Evolutionary conservation across 2,329 filamentous ascomycete genomes (phyloP), one percentile per base, ranked within the genome.

Genomic region (Clonostachys byssicola): DNA sequence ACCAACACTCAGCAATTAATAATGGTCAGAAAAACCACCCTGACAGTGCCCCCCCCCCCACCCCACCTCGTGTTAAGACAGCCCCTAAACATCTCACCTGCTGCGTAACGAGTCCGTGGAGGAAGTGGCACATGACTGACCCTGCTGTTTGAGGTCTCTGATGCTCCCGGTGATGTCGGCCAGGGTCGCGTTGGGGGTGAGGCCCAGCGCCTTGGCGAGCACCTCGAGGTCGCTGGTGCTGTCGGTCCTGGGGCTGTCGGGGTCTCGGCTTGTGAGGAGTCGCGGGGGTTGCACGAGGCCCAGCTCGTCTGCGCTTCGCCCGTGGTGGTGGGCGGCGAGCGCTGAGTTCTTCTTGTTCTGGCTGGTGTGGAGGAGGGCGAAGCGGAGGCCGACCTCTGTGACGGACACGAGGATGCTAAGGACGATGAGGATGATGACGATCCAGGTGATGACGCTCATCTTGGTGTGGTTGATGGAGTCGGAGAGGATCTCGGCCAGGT

Each of bases 371-470:
- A 96, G 70, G 46, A 96, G 87, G 30, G 77, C 84, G 61, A 97
- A 97, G 7, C 94, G 80, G 44, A 99, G 72, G 47, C 87, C 82
- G 9, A 97, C 92, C 69, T 99, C 94, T 5, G 87, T 85, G 44
- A 89, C 87, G 3, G 94, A 97, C 46, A 99, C 90, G 45, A 91
- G 74, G 59, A 99, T 97, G 61, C 87, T 92, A 55, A 97, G 74
- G 42, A 95, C 68, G 61, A 99, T 99, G 42, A 99, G 80, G 42
- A 96, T 78, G 59, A 99, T 99, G 66, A 97, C 87, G 65, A 99
- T 97, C 92, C 92, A 97, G 1, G 94, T 99, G 63, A 96, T 95
- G 54, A 80, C 78, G 56, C 90, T 96, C 88, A 96, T 97, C 66
- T 96, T 96, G 55, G 89, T 86, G 63, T 97, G 91, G 18, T 89